Conservation (phyloP, 306 rosid species). For the Inga oerstediana region DNA sequence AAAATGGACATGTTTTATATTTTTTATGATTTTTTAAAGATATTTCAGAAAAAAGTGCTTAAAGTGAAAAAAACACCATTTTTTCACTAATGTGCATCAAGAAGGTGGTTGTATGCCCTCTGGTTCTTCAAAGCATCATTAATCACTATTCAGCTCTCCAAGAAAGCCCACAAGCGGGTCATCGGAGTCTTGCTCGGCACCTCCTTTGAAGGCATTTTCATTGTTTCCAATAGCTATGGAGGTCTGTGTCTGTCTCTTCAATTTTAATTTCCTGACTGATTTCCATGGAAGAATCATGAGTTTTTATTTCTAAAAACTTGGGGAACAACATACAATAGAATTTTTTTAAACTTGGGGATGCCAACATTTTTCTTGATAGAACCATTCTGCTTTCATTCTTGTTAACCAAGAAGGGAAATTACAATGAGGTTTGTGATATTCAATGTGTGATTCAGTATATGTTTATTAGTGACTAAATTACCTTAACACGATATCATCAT, state of each 20-base stretch:
- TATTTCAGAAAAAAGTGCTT: no score
- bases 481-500: not conserved
- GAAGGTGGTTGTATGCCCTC: constrained; percentile 71
- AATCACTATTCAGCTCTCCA: constrained; percentile 65
- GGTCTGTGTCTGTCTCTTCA: constrained; percentile 32
- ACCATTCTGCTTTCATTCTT: not conserved
- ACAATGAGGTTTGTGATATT: not conserved
- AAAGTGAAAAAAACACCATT: no score
- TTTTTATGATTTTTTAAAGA: no score
- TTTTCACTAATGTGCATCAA: no score
- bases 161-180: constrained; percentile 34
- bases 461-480: not conserved
- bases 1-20: no score
- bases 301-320: not conserved
- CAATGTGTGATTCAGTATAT: not conserved
- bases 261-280: not conserved
- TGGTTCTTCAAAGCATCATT: constrained; percentile 71
- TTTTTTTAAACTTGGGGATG: not conserved
- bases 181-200: constrained; percentile 69
- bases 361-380: no score
- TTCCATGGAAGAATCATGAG: no score
- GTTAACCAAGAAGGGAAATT: not conserved
- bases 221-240: constrained; percentile 69
- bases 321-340: not conserved
- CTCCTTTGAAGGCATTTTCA: constrained; percentile 63